Evolutionary conservation across 2,329 filamentous ascomycete species (phyloP).

Genomic region (Chaetomium olivaceum): DNA sequence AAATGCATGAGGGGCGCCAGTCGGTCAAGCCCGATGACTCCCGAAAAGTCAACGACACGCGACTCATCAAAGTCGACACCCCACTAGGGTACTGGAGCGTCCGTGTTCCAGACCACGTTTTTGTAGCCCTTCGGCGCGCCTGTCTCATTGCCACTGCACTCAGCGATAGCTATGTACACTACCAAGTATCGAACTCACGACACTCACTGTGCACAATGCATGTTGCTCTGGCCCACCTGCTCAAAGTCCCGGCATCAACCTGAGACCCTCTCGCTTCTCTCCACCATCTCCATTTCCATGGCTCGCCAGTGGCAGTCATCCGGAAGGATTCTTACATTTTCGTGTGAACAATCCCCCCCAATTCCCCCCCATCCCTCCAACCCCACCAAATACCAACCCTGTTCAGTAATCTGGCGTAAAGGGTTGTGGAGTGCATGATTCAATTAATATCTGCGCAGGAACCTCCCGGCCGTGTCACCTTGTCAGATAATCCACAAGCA

Average conservation of each 20-base stretch:
- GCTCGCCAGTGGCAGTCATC: not conserved
- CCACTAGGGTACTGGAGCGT: not conserved
- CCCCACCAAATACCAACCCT: constrained; percentile 1
- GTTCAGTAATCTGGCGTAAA: not conserved
- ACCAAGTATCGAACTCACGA: not conserved
- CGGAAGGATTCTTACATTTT: not conserved
- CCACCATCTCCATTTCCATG: not conserved
- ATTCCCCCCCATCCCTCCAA: not conserved
- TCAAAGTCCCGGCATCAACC: not conserved
- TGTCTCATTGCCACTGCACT: not conserved
- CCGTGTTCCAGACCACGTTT: constrained; percentile 5
- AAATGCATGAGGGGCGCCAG: no score
- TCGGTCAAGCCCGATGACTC: not conserved
- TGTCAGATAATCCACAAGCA: not conserved
- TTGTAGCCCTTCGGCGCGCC: not conserved
- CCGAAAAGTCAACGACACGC: constrained; percentile 2
- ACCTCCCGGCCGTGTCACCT: not conserved
- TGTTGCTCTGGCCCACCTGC: not conserved
- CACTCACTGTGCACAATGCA: not conserved
- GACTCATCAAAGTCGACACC: not conserved
- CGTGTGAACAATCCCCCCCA: not conserved
- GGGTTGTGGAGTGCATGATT: constrained; percentile 10
- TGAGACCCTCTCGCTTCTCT: not conserved
- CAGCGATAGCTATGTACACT: not conserved
- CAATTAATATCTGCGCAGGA: constrained; percentile 5